Percentiles rank a stretch among this genome's conserved stretches.
Conservation (phyloP, 345 rosid species). For the Aurinia saxatilis region DNA sequence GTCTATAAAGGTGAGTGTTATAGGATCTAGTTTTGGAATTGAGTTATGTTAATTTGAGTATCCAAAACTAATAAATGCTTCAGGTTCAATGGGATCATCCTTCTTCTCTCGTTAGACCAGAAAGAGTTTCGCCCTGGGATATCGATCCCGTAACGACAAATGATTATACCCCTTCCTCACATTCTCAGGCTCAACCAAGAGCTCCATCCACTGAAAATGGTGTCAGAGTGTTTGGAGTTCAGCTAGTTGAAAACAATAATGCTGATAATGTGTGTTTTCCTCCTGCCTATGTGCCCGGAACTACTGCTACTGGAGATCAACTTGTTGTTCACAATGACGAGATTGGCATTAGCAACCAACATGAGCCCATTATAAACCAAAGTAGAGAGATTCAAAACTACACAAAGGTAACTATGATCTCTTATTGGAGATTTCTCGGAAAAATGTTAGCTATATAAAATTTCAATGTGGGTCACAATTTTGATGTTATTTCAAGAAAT, state of each 20-base stretch:
- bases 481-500: slow-evolving; percentile 37
- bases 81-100: too few relatives aligned
- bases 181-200: too few relatives aligned
- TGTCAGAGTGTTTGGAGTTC: slow-evolving; percentile 65
- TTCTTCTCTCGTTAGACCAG: too few relatives aligned
- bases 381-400: slow-evolving; percentile 71
- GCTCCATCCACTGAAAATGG: too few relatives aligned
- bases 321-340: slow-evolving; percentile 31
- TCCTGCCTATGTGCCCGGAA: slow-evolving; percentile 27
- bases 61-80: too few relatives aligned
- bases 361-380: slow-evolving; percentile 45
- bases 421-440: neutral
- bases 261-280: slow-evolving; percentile 38
- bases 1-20: too few relatives aligned
- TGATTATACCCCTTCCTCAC: too few relatives aligned
- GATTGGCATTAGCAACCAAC: slow-evolving; percentile 47
- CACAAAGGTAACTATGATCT: slow-evolving; percentile 46
- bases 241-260: slow-evolving; percentile 47
- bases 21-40: too few relatives aligned
- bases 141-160: too few relatives aligned
- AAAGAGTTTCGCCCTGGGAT: too few relatives aligned
- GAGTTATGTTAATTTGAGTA: too few relatives aligned
- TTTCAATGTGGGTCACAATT: neutral
- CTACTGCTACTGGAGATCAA: slow-evolving; percentile 25
- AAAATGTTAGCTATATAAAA: too few relatives aligned